Base-by-base conservation (phyloP, 2,329 filamentous ascomycete genomes). In the Talaromyces sp. region DNA sequence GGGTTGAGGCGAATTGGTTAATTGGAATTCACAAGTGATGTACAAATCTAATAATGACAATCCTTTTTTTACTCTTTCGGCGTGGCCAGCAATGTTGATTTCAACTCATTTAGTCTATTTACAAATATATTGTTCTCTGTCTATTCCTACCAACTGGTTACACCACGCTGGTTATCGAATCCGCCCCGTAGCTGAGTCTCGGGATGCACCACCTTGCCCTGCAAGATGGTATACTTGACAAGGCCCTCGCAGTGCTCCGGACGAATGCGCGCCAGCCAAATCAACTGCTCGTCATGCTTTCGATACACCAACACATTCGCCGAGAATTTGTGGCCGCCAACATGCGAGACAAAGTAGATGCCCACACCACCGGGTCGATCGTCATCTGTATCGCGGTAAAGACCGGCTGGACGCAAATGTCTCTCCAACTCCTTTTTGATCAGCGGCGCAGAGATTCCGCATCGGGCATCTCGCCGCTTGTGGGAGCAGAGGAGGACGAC, bases 321-420 rank as follows among this genome's bases (percentile, higher is more conserved):
- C 54, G 88, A 88, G 78, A 93, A 97, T 79, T 96, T 96, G 80
- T 97, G 93, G 0, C 93, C 93, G 35, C 93, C 93, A 4, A 96
- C 90, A 71, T 97, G 93, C 62, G 87, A 93, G 66, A 96, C 92
- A 71, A 93, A 96, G 78, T 95, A 96, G 62, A 96, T 90, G 1
- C 90, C 92, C 1, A 93, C 91, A 9, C 92, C 92, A 8, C 92
- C 91, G 0, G 90, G 89, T 52, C 92, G 80, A 73, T 90, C 86
- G 71, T 96, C 92, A 71, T 93, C 86, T 10, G 91, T 76, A 71
- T 96, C 92, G 35, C 92, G 86, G 72, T 88, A 90, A 13, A 96
- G 77, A 0, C 90, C 91, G 4, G 93, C 79, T 0, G 89, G 89
- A 0, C 90, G 86, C 27, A 96, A 82, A 72, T 96, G 90, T 2